phyloP scores from a whole-genome alignment of 768 basidiomycete species.

The Tricholomella constricta region DNA sequence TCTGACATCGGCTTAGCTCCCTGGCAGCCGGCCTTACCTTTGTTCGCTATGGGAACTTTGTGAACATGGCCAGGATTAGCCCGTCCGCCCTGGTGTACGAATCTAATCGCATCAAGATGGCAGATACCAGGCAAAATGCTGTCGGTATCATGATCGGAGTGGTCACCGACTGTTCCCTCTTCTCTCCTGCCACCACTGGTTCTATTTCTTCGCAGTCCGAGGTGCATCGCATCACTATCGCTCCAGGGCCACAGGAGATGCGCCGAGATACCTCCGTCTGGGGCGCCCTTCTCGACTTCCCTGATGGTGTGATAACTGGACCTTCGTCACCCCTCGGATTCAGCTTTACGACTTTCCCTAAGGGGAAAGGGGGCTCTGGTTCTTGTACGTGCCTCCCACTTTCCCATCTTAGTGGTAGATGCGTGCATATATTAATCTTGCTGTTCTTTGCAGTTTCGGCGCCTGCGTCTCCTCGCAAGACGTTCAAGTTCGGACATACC shows the following conservation, averaged over 20 bases:
- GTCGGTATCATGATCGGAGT: conserved; percentile 10
- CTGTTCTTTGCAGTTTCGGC: not conserved
- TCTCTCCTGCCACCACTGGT: not conserved
- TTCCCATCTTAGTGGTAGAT: not conserved
- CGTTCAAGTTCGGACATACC: not conserved
- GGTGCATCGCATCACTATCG: too few species aligned
- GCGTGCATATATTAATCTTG: too few species aligned
- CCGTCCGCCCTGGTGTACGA: not conserved
- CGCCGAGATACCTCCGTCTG: conserved; percentile 7
- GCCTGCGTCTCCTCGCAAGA: not conserved
- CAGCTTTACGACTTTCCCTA: not conserved
- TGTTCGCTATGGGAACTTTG: not conserved
- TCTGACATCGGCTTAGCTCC: not conserved
- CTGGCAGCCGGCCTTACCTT: not conserved
- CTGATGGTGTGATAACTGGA: not conserved
- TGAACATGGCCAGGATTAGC: conserved; percentile 5
- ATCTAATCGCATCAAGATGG: not conserved
- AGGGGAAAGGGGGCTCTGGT: not conserved
- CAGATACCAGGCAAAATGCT: conserved; percentile 1
- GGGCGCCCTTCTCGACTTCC: conserved; percentile 5
- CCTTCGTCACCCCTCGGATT: conserved; percentile 1
- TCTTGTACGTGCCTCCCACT: not conserved
- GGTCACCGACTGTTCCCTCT: conserved; percentile 7
- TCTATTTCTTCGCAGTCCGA: not conserved
- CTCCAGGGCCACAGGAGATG: conserved; percentile 8